phyloP scores from a whole-genome alignment of 441 rosid species.

The Bruguiera hainesii region DNA sequence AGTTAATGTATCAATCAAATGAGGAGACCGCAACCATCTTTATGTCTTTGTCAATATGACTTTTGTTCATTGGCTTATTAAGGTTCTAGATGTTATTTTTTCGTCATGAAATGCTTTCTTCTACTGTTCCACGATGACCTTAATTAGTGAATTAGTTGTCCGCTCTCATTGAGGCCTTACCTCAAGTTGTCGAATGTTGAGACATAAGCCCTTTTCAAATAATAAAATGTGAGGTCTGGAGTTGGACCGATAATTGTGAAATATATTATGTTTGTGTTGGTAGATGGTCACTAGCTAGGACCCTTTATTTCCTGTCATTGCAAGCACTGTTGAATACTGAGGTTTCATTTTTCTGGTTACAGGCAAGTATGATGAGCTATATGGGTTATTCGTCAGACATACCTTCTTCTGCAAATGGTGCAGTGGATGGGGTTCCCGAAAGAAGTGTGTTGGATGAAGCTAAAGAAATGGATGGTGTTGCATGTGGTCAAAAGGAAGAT shows the following conservation, averaged over 20 bases:
- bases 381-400: slow-evolving; percentile 29
- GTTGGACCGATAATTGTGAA: no score
- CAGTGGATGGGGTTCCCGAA: slow-evolving; percentile 8
- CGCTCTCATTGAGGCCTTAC: no score
- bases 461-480: slow-evolving; percentile 26
- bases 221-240: no score
- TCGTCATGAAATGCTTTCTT: not conserved
- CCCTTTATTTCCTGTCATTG: slow-evolving; percentile 1
- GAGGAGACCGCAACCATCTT: no score
- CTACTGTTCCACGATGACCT: no score
- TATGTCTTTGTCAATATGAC: no score
- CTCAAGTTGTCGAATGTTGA: no score
- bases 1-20: no score
- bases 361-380: slow-evolving; percentile 31
- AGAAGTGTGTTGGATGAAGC: slow-evolving; percentile 26
- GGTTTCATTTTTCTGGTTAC: slow-evolving; percentile 3
- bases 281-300: not conserved
- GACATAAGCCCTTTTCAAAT: no score
- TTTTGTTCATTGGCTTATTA: not conserved
- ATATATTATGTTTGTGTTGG: no score
- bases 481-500: slow-evolving; percentile 32
- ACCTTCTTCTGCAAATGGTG: slow-evolving; percentile 26
- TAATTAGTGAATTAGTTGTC: no score
- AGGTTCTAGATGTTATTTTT: not conserved
- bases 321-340: not conserved